Percentiles rank a stretch among this genome's conserved stretches.
These are phyloP conservation scores for Jamesozyma spencerorum DNA, from an alignment of 805 yeast genomes.

Conservation along the genomic window DNA sequence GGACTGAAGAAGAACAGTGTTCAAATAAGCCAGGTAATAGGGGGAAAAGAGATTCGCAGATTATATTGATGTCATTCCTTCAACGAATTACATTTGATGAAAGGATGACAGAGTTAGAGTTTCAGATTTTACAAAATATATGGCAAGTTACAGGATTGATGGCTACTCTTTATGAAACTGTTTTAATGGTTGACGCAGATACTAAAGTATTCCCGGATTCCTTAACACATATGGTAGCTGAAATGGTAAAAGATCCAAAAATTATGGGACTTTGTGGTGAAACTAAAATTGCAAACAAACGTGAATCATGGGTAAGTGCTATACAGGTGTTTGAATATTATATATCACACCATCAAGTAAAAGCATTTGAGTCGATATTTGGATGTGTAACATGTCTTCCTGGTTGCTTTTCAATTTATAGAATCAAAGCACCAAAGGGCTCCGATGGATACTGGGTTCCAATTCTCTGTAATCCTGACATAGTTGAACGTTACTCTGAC, in stretches of 20 bases:
- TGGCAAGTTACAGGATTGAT: constrained; percentile 81
- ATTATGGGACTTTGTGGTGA: constrained; percentile 95
- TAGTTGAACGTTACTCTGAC: constrained; percentile 84
- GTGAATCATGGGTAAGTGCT: constrained; percentile 80
- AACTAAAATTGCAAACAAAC: constrained; percentile 80
- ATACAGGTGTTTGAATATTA: constrained; percentile 91
- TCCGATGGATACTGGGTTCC: constrained; percentile 83
- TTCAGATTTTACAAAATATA: constrained; percentile 60
- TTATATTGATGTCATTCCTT: constrained; percentile 80
- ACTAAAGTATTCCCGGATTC: constrained; percentile 83
- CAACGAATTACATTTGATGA: constrained; percentile 86
- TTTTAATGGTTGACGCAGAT: constrained; percentile 92
- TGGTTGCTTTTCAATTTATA: constrained; percentile 88
- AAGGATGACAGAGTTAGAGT: constrained; percentile 87
- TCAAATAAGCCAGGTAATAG: constrained; percentile 82
- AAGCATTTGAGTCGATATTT: constrained; percentile 87
- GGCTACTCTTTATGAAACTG: constrained; percentile 72
- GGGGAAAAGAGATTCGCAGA: constrained; percentile 93
- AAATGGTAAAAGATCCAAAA: constrained; percentile 76
- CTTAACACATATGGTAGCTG: constrained; percentile 80
- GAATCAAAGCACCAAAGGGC: constrained; percentile 86
- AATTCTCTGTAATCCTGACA: constrained; percentile 82
- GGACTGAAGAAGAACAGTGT: constrained; percentile 68
- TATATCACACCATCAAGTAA: constrained; percentile 88
- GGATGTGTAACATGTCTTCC: constrained; percentile 94